A percentile compares a stretch with the other conserved stretches of the same genome.
phyloP scores from a whole-genome alignment of 768 basidiomycete species.

The Mycena albidolilacea region DNA sequence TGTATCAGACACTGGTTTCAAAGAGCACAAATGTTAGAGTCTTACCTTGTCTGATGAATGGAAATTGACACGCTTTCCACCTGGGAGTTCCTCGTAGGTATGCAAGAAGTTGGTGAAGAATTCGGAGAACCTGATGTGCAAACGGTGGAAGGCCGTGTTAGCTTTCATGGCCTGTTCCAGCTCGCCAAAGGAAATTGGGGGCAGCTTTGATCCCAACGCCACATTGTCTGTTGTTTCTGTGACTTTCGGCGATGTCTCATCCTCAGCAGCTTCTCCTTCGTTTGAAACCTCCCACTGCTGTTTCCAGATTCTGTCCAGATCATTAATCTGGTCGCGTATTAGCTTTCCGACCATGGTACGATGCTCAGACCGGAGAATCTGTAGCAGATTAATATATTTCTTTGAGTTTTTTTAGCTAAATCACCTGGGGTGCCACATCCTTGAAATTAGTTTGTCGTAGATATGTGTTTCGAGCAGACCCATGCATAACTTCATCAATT shows the following conservation, averaged over 20 bases:
- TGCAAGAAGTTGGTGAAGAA: conserved; percentile 13
- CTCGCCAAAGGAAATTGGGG: conserved; percentile 4
- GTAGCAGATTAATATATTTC: too few relatives aligned
- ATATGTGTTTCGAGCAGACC: conserved; percentile 47
- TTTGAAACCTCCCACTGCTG: too few relatives aligned
- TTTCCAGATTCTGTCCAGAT: conserved; percentile 12
- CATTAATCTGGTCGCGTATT: conserved; percentile 37
- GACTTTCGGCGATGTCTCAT: neutral
- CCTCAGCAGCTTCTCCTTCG: neutral
- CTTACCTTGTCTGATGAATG: too few relatives aligned
- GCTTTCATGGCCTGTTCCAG: conserved; percentile 16
- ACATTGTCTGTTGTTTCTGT: conserved; percentile 16
- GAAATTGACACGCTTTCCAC: neutral
- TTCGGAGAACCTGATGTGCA: conserved; percentile 21
- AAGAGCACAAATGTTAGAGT: too few relatives aligned
- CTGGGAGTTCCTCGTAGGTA: neutral
- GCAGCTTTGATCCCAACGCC: conserved; percentile 23
- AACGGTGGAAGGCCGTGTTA: conserved; percentile 24
- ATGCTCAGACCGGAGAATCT: conserved; percentile 43
- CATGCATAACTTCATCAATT: conserved; percentile 48
- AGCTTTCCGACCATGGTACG: conserved; percentile 23
- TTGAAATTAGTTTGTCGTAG: conserved; percentile 50
- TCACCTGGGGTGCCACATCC: conserved; percentile 51
- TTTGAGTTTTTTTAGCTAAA: too few relatives aligned
- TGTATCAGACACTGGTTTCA: too few relatives aligned